These are phyloP conservation scores for Phytophthora multivora DNA, from an alignment of 352 stramenopile genomes.

Conservation along the genomic window DNA sequence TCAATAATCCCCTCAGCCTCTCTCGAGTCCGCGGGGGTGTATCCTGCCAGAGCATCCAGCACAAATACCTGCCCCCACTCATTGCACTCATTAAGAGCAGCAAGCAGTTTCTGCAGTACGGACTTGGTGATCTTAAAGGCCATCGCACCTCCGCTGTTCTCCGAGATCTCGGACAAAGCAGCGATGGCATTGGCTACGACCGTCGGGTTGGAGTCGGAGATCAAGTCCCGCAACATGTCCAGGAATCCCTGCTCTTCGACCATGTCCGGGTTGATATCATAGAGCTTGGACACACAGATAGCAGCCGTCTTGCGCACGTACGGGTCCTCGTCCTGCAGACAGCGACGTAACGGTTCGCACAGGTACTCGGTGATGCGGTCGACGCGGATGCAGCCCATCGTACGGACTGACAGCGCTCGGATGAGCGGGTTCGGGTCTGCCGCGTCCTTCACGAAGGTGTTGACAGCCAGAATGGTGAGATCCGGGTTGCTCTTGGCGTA, in stretches of 20 bases:
- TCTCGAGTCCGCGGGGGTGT: constrained; percentile 94
- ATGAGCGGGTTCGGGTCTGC: constrained; percentile 94
- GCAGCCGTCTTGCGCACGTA: constrained; percentile 99
- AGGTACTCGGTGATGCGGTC: constrained; percentile 99
- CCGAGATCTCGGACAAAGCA: constrained; percentile 97
- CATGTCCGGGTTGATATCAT: constrained; percentile 98
- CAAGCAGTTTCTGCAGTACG: constrained; percentile 98
- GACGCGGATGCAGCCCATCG: constrained; percentile 99
- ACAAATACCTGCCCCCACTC: constrained; percentile 99
- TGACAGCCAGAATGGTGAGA: constrained; percentile 98
- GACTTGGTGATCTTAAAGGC: constrained; percentile 95
- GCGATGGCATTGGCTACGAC: constrained; percentile 99
- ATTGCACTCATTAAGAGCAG: constrained; percentile 98
- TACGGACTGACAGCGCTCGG: constrained; percentile 97
- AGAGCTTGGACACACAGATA: constrained; percentile 99
- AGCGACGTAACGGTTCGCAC: constrained; percentile 95
- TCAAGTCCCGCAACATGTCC: constrained; percentile 97
- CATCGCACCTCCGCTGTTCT: constrained; percentile 89
- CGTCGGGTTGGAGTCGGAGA: constrained; percentile 97
- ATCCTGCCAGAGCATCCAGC: constrained; percentile 95
- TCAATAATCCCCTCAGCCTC: constrained; percentile 99
- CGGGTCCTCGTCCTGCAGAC: constrained; percentile 95
- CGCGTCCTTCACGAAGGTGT: constrained; percentile 97
- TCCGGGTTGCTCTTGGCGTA: constrained; percentile 99
- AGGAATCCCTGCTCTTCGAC: constrained; percentile 97